A percentile compares a stretch with the other conserved stretches of the same genome.
Conservation (phyloP, 305 asterid genomes). For the Coffea humblotiana region DNA sequence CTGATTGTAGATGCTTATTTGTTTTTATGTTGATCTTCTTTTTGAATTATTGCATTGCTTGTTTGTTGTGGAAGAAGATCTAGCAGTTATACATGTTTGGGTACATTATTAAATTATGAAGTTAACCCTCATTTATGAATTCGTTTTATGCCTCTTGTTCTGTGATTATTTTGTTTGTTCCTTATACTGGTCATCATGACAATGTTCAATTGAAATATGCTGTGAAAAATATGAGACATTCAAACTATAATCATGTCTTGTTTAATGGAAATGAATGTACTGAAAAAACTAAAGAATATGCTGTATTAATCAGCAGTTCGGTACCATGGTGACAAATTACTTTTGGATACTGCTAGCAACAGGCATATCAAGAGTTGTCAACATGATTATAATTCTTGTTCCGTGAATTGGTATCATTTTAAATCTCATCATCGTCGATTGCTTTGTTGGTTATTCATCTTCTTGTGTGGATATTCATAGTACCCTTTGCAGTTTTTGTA, state of each 20-base stretch:
- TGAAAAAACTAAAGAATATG: background rate
- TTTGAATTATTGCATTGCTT: background rate
- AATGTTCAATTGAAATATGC: background rate
- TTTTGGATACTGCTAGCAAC: background rate
- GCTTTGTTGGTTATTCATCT: background rate
- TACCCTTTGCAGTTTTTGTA: background rate
- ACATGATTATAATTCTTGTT: background rate
- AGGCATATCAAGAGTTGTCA: background rate
- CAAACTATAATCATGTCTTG: background rate
- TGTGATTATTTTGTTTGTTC: background rate
- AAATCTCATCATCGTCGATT: background rate
- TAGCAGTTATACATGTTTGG: background rate
- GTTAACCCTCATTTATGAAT: background rate
- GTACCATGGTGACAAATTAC: background rate
- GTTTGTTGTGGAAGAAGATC: background rate
- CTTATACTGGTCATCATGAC: background rate
- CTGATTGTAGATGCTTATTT: constrained; percentile 1
- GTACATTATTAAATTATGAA: background rate
- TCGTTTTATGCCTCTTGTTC: background rate
- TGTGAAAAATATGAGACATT: background rate
- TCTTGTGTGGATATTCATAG: background rate
- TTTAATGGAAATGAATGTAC: background rate
- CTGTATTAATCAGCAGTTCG: background rate
- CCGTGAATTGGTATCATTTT: background rate
- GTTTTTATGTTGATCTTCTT: background rate